phyloP scores from a whole-genome alignment of 2,329 filamentous ascomycete species.

The Fusarium newnesense region DNA sequence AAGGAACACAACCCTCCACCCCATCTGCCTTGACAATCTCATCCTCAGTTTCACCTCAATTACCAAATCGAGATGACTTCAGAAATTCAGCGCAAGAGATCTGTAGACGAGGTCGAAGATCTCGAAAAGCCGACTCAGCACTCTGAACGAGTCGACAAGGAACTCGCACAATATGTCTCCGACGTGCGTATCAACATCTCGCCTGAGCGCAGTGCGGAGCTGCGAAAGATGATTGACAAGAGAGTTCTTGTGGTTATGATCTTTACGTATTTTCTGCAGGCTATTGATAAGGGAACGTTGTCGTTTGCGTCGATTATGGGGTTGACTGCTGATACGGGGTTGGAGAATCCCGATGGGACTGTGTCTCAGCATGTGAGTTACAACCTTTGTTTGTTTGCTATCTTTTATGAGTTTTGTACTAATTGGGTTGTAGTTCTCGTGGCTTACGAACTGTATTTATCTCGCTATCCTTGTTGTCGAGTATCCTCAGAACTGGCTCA shows the following conservation, averaged over 20 bases:
- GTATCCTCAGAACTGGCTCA: conserved; percentile 72
- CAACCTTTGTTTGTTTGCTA: accelerated
- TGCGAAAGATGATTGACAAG: conserved; percentile 73
- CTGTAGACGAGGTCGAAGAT: conserved; percentile 46
- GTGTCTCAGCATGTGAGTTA: conserved; percentile 33
- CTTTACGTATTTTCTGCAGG: conserved; percentile 77
- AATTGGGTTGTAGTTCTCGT: conserved; percentile 49
- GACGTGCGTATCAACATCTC: conserved; percentile 66
- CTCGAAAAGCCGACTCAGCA: conserved; percentile 60
- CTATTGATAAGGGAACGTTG: conserved; percentile 74
- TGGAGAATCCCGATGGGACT: conserved; percentile 52
- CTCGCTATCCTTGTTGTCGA: conserved; percentile 76
- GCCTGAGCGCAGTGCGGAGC: conserved; percentile 66
- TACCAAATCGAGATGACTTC: conserved; percentile 14
- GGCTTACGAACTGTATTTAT: conserved; percentile 80
- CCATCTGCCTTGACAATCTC: not conserved
- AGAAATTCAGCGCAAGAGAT: conserved; percentile 26
- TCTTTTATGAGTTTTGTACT: accelerated
- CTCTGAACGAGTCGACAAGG: conserved; percentile 67
- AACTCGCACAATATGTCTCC: conserved; percentile 73
- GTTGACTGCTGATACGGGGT: conserved; percentile 60
- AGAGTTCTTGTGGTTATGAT: conserved; percentile 78
- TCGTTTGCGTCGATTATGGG: conserved; percentile 74
- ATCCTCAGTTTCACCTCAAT: not conserved
- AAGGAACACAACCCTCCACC: not conserved